phyloP scores from a whole-genome alignment of 345 rosid genomes.

The Geranium rotundifolium region DNA sequence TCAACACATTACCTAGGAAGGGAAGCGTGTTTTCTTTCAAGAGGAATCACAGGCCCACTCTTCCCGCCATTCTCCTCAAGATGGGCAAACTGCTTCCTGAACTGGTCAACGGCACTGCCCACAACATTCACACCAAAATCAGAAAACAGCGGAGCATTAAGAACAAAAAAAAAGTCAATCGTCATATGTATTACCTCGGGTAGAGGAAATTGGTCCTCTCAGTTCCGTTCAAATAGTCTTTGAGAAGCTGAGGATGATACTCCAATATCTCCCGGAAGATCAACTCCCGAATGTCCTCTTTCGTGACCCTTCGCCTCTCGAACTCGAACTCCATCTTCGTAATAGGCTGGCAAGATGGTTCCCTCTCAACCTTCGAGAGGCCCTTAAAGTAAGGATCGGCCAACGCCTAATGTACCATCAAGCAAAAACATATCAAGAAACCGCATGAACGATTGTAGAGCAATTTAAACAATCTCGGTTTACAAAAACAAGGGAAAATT shows the following conservation, averaged over 20 bases:
- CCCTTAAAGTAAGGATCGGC: slow-evolving; percentile 91
- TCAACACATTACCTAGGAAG: slow-evolving; percentile 54
- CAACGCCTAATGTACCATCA: slow-evolving; percentile 39
- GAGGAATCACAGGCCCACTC: slow-evolving; percentile 54
- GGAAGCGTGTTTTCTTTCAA: slow-evolving; percentile 77
- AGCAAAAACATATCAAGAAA: no score
- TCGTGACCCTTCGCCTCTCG: slow-evolving; percentile 83
- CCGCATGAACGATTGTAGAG: not conserved
- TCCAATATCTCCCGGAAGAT: slow-evolving; percentile 80
- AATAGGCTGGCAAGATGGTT: slow-evolving; percentile 88
- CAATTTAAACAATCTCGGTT: not conserved
- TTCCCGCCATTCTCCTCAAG: slow-evolving; percentile 81
- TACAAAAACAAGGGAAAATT: not conserved
- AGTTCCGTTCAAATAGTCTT: slow-evolving; percentile 73
- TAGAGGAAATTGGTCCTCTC: slow-evolving; percentile 86
- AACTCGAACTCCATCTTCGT: slow-evolving; percentile 96
- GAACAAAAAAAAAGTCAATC: not conserved
- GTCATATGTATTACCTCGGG: slow-evolving; percentile 49
- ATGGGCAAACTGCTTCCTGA: slow-evolving; percentile 80
- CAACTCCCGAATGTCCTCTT: slow-evolving; percentile 81
- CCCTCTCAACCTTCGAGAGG: slow-evolving; percentile 79
- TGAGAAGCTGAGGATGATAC: slow-evolving; percentile 88
- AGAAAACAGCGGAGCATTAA: not conserved
- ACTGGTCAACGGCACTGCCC: slow-evolving; percentile 83
- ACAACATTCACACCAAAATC: slow-evolving; percentile 7